phyloP scores from a whole-genome alignment of 164 flowering plant species.

The Vitis riparia region DNA sequence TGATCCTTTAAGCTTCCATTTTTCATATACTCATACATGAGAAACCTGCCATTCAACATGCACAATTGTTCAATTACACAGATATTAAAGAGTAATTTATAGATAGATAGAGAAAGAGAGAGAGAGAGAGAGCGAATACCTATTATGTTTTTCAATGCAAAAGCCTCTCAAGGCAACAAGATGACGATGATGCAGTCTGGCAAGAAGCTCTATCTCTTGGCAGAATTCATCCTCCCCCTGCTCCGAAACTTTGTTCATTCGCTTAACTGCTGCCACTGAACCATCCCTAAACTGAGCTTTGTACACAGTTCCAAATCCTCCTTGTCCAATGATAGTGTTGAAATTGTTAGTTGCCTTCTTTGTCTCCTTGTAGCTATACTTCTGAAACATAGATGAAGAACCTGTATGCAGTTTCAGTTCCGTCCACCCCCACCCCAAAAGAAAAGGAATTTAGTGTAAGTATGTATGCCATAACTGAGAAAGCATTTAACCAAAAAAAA shows the following conservation, averaged over 20 bases:
- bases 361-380: constrained; percentile 80
- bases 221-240: constrained; percentile 89
- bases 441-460: background rate
- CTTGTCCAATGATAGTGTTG: constrained; percentile 72
- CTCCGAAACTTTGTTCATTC: constrained; percentile 78
- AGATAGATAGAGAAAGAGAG: background rate
- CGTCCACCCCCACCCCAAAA: background rate
- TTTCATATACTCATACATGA: constrained; percentile 90
- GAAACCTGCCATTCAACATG: constrained; percentile 60
- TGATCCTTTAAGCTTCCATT: constrained; percentile 96
- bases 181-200: constrained; percentile 95
- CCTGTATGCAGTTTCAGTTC: constrained; percentile 43
- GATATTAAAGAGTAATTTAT: too few species aligned
- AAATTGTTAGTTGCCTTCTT: constrained; percentile 86
- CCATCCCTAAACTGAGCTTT: constrained; percentile 86
- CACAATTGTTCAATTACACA: constrained; percentile 3
- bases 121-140: constrained; percentile 36
- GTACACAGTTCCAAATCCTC: constrained; percentile 93
- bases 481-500: constrained; percentile 8
- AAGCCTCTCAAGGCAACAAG: constrained; percentile 90
- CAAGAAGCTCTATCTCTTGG: constrained; percentile 89
- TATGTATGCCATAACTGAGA: background rate
- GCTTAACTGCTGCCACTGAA: constrained; percentile 71
- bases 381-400: constrained; percentile 65
- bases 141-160: constrained; percentile 70